Percentiles rank a stretch among this genome's conserved stretches.
phyloP scores from a whole-genome alignment of 192 early-diverging fungal genomes.

The Coemansia sp. region DNA sequence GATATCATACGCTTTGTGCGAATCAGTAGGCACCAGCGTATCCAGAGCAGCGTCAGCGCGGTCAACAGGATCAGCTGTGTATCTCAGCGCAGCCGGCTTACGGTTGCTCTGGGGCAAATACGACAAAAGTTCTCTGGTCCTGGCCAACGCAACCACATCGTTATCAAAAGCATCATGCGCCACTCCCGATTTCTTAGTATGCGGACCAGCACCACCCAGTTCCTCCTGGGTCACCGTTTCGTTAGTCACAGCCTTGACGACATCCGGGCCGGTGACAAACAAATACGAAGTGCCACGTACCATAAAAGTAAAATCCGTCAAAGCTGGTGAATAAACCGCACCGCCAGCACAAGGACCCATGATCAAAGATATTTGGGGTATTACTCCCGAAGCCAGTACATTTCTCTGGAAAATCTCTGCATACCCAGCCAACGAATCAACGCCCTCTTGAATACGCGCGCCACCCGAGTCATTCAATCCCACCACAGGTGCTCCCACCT shows the following conservation, averaged over 20 bases:
- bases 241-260: conserved; percentile 94
- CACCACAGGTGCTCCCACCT: conserved; percentile 92
- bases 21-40: conserved; percentile 86
- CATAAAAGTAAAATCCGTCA: conserved; percentile 98
- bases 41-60: conserved; percentile 80
- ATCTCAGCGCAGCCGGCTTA: conserved; percentile 63
- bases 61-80: conserved; percentile 64
- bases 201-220: conserved; percentile 87
- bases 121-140: conserved; percentile 81
- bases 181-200: conserved; percentile 90
- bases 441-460: conserved; percentile 97
- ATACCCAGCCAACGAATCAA: conserved; percentile 93
- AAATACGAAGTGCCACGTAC: conserved; percentile 93
- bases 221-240: conserved; percentile 94
- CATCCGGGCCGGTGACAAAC: conserved; percentile 97
- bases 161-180: conserved; percentile 92
- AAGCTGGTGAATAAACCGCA: conserved; percentile 94
- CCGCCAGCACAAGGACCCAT: conserved; percentile 99
- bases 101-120: conserved; percentile 87
- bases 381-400: conserved; percentile 87
- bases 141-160: conserved; percentile 83
- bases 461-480: conserved; percentile 97
- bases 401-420: conserved; percentile 97
- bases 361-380: conserved; percentile 94
- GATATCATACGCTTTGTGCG: conserved; percentile 93